Evolutionary conservation across 768 basidiomycete species (phyloP).

Genomic region (Suillus ampliporus): DNA sequence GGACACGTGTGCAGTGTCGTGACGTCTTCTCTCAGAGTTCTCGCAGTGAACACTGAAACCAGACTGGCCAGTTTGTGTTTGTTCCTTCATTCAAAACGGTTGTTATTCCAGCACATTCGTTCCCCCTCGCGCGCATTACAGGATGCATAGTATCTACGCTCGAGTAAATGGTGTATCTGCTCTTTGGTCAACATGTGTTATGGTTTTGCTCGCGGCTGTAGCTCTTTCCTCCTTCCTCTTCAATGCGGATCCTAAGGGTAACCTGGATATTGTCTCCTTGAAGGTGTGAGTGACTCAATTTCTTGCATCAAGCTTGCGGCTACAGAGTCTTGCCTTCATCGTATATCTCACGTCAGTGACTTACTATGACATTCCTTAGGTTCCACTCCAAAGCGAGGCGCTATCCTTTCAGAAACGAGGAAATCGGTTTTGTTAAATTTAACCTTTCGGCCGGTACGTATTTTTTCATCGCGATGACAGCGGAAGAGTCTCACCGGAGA

Average conservation of each 20-base stretch:
- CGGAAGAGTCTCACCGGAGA: slow-evolving; percentile 28
- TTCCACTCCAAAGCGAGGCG: slow-evolving; percentile 56
- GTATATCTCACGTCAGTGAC: slow-evolving; percentile 16
- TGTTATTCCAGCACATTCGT: not conserved
- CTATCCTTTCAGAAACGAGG: slow-evolving; percentile 67
- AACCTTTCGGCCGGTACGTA: slow-evolving; percentile 77
- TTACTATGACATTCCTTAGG: slow-evolving; percentile 36
- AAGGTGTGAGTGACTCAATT: slow-evolving; percentile 67
- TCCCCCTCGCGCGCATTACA: not conserved
- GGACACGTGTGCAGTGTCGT: not conserved
- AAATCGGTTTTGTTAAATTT: slow-evolving; percentile 82
- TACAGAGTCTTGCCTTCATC: slow-evolving; percentile 13
- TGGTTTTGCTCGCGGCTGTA: slow-evolving; percentile 72
- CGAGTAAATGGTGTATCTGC: slow-evolving; percentile 78
- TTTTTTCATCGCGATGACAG: slow-evolving; percentile 30
- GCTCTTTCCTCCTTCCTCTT: slow-evolving; percentile 77
- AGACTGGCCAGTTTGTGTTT: no score
- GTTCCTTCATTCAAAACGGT: not conserved
- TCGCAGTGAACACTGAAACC: no score
- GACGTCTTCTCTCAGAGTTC: no score
- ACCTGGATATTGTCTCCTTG: slow-evolving; percentile 62
- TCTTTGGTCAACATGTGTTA: slow-evolving; percentile 74
- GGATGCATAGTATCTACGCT: slow-evolving; percentile 74
- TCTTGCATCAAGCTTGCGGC: slow-evolving; percentile 11
- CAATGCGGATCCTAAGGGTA: slow-evolving; percentile 60